A percentile compares a stretch with the other conserved stretches of the same genome.
phyloP scores from a whole-genome alignment of 2,329 filamentous ascomycete genomes.

The Graphiopsis chlorocephala region DNA sequence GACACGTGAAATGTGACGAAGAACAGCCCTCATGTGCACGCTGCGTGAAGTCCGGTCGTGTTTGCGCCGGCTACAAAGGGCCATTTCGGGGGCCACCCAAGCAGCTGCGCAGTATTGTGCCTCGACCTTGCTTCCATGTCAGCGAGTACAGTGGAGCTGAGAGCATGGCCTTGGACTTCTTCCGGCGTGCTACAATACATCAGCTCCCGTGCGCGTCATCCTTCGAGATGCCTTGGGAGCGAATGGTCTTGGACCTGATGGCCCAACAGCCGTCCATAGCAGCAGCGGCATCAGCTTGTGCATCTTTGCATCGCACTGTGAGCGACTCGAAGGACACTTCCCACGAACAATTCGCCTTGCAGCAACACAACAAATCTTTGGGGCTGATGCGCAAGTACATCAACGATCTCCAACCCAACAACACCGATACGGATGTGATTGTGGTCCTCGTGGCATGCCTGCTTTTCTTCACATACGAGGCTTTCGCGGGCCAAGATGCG shows the following conservation, averaged over 20 bases:
- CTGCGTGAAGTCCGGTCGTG: not conserved
- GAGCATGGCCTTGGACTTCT: not conserved
- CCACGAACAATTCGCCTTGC: not conserved
- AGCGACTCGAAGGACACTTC: not conserved
- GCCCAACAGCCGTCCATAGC: not conserved
- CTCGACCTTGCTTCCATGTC: not conserved
- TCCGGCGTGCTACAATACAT: not conserved
- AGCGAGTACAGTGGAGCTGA: not conserved
- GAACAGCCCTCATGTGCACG: not conserved
- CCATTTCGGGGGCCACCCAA: not conserved
- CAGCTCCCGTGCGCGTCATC: not conserved
- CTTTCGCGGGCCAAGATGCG: not conserved
- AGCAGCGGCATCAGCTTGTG: not conserved
- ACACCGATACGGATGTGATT: not conserved
- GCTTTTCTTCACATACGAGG: not conserved
- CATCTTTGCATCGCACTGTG: not conserved
- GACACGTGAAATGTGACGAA: conserved; percentile 4
- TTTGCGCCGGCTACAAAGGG: not conserved
- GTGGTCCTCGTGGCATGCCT: not conserved
- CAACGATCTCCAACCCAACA: not conserved
- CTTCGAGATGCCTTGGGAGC: not conserved
- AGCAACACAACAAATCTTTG: not conserved
- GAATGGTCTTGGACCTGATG: not conserved
- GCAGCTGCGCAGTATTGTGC: not conserved
- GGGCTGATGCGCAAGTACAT: not conserved